These are phyloP conservation scores for Ophiosphaerella herpotricha DNA, from an alignment of 2,329 filamentous ascomycete genomes.

Conservation along the genomic window DNA sequence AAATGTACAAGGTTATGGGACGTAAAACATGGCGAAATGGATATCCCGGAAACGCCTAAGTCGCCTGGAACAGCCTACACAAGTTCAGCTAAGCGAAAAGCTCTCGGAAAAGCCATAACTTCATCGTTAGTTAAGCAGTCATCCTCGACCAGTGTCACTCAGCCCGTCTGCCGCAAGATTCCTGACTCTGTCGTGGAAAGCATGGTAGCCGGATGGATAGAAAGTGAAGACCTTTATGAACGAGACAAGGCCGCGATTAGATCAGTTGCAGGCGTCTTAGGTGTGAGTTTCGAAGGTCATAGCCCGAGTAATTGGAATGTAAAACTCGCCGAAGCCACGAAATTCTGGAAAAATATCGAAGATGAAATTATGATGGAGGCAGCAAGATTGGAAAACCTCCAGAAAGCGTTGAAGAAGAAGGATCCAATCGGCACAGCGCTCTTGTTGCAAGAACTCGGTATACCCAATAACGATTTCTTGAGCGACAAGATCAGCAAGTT, in stretches of 20 bases:
- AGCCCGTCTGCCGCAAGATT: conserved; percentile 3
- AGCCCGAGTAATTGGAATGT: conserved; percentile 9
- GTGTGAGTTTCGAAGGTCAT: conserved; percentile 12
- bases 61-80: not conserved
- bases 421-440: conserved; percentile 34
- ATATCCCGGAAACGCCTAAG: conserved; percentile 13
- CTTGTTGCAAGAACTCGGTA: conserved; percentile 27
- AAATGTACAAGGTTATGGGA: conserved; percentile 31
- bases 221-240: conserved; percentile 14
- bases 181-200: conserved; percentile 28
- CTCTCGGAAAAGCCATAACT: no score
- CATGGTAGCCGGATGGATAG: conserved; percentile 30
- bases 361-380: conserved; percentile 30
- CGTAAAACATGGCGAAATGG: conserved; percentile 16
- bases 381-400: conserved; percentile 23
- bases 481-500: conserved; percentile 34
- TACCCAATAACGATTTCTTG: conserved; percentile 27
- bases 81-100: no score
- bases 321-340: conserved; percentile 20
- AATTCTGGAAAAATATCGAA: conserved; percentile 26
- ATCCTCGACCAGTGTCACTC: not conserved
- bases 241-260: conserved; percentile 20
- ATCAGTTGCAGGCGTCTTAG: conserved; percentile 24
- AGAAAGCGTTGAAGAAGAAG: conserved; percentile 24
- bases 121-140: not conserved